phyloP scores from a whole-genome alignment of 805 yeast genomes.

The Sungouiella thailandica region DNA sequence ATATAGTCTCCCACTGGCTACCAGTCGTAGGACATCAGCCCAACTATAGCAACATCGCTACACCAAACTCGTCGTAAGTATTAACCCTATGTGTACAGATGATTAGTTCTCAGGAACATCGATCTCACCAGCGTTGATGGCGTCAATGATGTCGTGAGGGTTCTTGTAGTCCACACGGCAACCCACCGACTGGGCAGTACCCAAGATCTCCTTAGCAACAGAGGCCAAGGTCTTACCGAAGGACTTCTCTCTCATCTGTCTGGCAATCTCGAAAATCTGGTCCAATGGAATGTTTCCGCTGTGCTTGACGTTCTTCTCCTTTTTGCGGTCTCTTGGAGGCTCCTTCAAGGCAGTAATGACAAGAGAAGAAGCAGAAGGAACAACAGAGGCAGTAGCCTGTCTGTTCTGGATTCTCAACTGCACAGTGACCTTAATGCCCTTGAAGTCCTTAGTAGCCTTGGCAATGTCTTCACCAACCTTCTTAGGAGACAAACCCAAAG shows the following conservation, averaged over 20 bases:
- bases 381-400: conserved; percentile 98
- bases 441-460: conserved; percentile 98
- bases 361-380: conserved; percentile 98
- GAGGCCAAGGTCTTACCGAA: conserved; percentile 97
- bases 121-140: conserved; percentile 97
- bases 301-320: conserved; percentile 99
- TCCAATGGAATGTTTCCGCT: conserved; percentile 97
- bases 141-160: conserved; percentile 98
- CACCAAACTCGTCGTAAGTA: not conserved
- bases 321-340: conserved; percentile 99
- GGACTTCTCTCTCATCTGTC: conserved; percentile 95
- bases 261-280: conserved; percentile 95
- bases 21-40: not conserved
- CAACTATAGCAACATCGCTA: not conserved
- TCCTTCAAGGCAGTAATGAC: conserved; percentile 99
- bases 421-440: conserved; percentile 99
- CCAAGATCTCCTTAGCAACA: conserved; percentile 97
- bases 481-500: conserved; percentile 99
- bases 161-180: conserved; percentile 99
- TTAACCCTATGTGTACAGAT: conserved; percentile 31
- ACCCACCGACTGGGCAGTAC: conserved; percentile 99
- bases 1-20: too few relatives aligned
- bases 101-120: conserved; percentile 80
- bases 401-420: conserved; percentile 99
- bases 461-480: conserved; percentile 99